phyloP scores from a whole-genome alignment of 192 early-diverging fungal species.

The Glomus cerebriforme region DNA sequence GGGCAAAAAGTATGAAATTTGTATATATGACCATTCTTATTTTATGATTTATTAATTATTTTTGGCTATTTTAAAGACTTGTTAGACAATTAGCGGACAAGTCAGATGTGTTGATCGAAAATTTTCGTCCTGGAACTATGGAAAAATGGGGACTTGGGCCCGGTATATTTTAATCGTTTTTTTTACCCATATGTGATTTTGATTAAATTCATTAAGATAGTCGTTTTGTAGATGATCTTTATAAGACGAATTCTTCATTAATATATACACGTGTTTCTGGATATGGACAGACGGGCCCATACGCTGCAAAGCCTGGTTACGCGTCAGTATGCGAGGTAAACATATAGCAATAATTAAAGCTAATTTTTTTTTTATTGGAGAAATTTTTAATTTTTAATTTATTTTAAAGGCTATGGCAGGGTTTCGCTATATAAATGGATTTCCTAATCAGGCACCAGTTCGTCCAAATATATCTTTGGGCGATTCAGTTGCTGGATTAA shows the following conservation, averaged over 20 bases:
- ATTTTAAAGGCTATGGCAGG: slow-evolving; percentile 43
- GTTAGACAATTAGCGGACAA: slow-evolving; percentile 23
- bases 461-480: slow-evolving; percentile 55
- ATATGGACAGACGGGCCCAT: slow-evolving; percentile 56
- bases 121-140: slow-evolving; percentile 56
- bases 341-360: neutral
- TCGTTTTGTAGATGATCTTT: slow-evolving; percentile 39
- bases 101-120: slow-evolving; percentile 55
- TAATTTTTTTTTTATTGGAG: too few relatives aligned
- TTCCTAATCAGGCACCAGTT: slow-evolving; percentile 45
- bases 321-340: slow-evolving; percentile 55
- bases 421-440: slow-evolving; percentile 48
- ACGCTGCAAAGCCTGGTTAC: slow-evolving; percentile 47
- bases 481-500: slow-evolving; percentile 53
- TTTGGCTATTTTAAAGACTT: neutral
- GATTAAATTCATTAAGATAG: neutral
- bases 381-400: neutral
- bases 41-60: neutral
- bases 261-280: slow-evolving; percentile 55
- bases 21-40: neutral
- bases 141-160: slow-evolving; percentile 61
- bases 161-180: slow-evolving; percentile 30
- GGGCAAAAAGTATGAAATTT: slow-evolving; percentile 42
- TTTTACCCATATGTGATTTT: neutral
- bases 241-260: slow-evolving; percentile 42